phyloP scores from a whole-genome alignment of 768 basidiomycete genomes.

The Mycena galopus region DNA sequence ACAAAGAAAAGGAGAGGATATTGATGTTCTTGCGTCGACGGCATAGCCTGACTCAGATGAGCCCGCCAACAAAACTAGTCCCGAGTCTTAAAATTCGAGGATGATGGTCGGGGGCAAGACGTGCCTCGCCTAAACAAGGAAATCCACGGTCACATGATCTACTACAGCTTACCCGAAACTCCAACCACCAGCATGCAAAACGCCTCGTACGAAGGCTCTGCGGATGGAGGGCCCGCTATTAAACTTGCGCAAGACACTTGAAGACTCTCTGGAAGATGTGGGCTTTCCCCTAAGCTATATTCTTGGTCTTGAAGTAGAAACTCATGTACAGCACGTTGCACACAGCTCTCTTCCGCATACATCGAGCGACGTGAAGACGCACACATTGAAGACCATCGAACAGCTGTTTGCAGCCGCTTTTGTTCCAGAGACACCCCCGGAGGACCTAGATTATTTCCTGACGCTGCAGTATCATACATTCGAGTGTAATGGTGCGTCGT shows the following conservation, averaged over 20 bases:
- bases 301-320: too few relatives aligned
- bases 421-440: conserved; percentile 55
- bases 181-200: too few relatives aligned
- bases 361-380: conserved; percentile 62
- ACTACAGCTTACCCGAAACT: too few relatives aligned
- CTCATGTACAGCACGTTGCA: conserved; percentile 11
- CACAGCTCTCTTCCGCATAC: conserved; percentile 75
- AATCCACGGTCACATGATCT: too few relatives aligned
- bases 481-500: conserved; percentile 85
- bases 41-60: too few relatives aligned
- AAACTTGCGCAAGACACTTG: conserved; percentile 61
- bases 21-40: too few relatives aligned
- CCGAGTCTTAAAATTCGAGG: too few relatives aligned
- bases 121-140: too few relatives aligned
- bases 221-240: conserved; percentile 45
- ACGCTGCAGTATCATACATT: conserved; percentile 84
- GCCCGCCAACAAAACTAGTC: too few relatives aligned
- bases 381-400: conserved; percentile 69
- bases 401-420: conserved; percentile 66
- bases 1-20: too few relatives aligned
- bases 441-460: conserved; percentile 67
- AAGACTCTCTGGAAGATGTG: conserved; percentile 79
- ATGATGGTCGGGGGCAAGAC: too few relatives aligned
- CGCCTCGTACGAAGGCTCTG: not conserved
- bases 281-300: conserved; percentile 38